Conservation (phyloP, 257 asterid genomes). For the Eustoma russellianum region DNA sequence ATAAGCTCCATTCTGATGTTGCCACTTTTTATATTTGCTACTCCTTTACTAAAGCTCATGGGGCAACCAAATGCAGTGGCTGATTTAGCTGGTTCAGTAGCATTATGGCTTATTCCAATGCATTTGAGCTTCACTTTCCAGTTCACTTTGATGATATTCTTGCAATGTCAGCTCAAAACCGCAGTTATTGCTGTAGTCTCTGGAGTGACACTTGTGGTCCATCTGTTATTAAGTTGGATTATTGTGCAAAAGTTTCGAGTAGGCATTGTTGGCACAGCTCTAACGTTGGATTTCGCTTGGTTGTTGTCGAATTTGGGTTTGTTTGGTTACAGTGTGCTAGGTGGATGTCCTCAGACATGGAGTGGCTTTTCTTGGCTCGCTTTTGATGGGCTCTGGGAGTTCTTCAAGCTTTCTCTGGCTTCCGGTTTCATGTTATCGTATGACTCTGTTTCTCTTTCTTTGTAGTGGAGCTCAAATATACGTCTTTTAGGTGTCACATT, state of each 20-base stretch:
- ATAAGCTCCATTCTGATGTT: slow-evolving; percentile 30
- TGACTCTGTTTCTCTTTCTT: too few species aligned
- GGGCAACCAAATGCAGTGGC: slow-evolving; percentile 80
- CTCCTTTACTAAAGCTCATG: slow-evolving; percentile 48
- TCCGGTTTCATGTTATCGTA: slow-evolving; percentile 96
- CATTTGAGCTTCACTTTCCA: slow-evolving; percentile 63
- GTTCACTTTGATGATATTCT: slow-evolving; percentile 68
- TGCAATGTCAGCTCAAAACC: slow-evolving; percentile 86
- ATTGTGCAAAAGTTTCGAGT: slow-evolving; percentile 32
- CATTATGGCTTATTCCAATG: slow-evolving; percentile 50
- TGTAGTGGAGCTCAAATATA: too few species aligned
- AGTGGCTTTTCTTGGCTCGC: slow-evolving; percentile 62
- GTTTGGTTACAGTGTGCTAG: slow-evolving; percentile 38
- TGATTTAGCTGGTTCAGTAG: slow-evolving; percentile 61
- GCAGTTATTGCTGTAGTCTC: slow-evolving; percentile 45
- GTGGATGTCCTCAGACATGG: slow-evolving; percentile 85
- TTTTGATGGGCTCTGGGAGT: slow-evolving; percentile 75
- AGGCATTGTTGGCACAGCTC: slow-evolving; percentile 50
- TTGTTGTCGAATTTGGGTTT: slow-evolving; percentile 40
- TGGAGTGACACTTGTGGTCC: slow-evolving; percentile 30
- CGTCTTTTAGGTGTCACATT: too few species aligned
- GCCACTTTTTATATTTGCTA: slow-evolving; percentile 49
- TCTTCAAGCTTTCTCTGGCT: slow-evolving; percentile 63
- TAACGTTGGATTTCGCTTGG: slow-evolving; percentile 58
- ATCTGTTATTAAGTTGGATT: slow-evolving; percentile 47